Conservation (phyloP, 1,139 yeast genomes). For the Scheffersomyces quercinus region DNA sequence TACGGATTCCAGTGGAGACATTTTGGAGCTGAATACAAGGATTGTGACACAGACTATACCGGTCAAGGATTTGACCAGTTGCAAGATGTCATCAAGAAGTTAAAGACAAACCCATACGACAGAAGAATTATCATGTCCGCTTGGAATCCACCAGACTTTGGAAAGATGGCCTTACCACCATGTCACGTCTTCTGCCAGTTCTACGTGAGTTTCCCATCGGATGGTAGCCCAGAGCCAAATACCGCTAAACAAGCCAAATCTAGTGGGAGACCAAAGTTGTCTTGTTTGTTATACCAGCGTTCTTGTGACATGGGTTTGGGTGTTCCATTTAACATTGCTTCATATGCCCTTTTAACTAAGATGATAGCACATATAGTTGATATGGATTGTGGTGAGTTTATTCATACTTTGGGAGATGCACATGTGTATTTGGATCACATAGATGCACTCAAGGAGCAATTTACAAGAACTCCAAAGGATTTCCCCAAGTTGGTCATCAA, state of each 20-base stretch:
- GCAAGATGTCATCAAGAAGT: constrained; percentile 71
- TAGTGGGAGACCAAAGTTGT: constrained; percentile 57
- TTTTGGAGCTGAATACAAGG: constrained; percentile 88
- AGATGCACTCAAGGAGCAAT: constrained; percentile 82
- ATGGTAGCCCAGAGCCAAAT: constrained; percentile 22
- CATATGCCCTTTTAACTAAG: constrained; percentile 85
- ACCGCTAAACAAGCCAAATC: constrained; percentile 16
- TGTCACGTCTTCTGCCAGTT: constrained; percentile 97
- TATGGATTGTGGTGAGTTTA: constrained; percentile 92
- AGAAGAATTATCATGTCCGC: constrained; percentile 93
- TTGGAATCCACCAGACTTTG: constrained; percentile 97
- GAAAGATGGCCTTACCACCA: constrained; percentile 95
- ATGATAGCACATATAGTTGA: constrained; percentile 96
- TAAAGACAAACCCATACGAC: constrained; percentile 88
- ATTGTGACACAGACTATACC: constrained; percentile 83
- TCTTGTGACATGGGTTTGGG: constrained; percentile 99
- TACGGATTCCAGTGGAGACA: constrained; percentile 99
- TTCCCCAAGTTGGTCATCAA: constrained; percentile 80
- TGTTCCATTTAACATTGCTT: constrained; percentile 96
- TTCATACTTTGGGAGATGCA: constrained; percentile 95
- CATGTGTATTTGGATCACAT: constrained; percentile 93
- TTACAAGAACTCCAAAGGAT: constrained; percentile 66
- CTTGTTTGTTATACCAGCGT: constrained; percentile 90
- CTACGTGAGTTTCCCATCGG: constrained; percentile 77
- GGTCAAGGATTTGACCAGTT: constrained; percentile 92